Conservation (phyloP, 768 basidiomycete species). For the Tricholomella constricta region DNA sequence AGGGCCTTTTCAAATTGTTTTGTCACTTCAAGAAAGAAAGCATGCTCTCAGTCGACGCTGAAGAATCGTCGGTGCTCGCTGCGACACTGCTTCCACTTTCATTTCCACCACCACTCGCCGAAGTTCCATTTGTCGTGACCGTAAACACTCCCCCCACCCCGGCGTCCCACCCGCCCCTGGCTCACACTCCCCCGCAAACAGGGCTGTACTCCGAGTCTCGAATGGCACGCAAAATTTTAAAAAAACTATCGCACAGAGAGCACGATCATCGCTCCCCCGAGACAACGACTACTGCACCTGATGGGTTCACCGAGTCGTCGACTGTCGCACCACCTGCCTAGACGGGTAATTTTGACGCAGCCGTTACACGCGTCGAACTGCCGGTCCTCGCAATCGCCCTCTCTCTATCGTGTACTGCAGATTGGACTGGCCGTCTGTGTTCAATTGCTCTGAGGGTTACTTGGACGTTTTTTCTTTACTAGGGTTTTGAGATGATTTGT, state of each 20-base stretch:
- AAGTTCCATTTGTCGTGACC: neutral
- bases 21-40: too few relatives aligned
- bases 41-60: neutral
- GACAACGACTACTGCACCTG: neutral
- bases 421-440: too few relatives aligned
- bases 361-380: too few relatives aligned
- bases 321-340: neutral
- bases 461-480: too few relatives aligned
- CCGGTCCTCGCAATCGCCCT: too few relatives aligned
- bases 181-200: slow-evolving; percentile 30
- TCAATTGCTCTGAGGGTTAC: too few relatives aligned
- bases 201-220: slow-evolving; percentile 26
- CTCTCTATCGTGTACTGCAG: too few relatives aligned
- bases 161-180: slow-evolving; percentile 2
- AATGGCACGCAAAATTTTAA: too few relatives aligned
- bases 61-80: neutral
- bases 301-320: neutral
- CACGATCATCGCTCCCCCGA: neutral
- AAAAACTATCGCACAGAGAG: too few relatives aligned
- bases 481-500: too few relatives aligned
- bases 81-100: neutral
- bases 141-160: neutral
- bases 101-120: neutral
- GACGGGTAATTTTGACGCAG: neutral
- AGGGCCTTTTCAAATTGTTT: too few relatives aligned